Percentiles rank a stretch among this genome's conserved stretches.
Conservation (phyloP, 163 green algal genomes). For the Prototheca cutis region DNA sequence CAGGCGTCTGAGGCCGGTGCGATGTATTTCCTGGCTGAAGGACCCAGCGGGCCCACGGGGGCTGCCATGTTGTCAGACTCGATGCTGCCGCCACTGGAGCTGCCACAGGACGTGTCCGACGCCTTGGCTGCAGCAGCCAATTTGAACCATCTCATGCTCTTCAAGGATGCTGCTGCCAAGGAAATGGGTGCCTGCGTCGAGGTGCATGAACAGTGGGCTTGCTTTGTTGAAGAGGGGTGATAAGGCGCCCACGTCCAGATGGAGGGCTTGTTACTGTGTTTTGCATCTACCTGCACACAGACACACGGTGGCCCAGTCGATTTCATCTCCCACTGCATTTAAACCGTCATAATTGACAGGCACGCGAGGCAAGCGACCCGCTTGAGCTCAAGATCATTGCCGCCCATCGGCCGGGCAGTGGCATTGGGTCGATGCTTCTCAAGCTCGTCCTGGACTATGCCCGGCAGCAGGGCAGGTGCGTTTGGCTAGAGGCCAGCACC, state of each 20-base stretch:
- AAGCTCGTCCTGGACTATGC: conserved; percentile 4
- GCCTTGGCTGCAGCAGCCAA: too few relatives aligned
- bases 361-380: too few relatives aligned
- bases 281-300: neutral
- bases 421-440: neutral
- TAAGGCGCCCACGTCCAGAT: neutral
- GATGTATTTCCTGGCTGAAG: neutral
- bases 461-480: neutral
- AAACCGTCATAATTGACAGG: too few relatives aligned
- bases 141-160: too few relatives aligned
- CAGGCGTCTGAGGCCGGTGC: neutral
- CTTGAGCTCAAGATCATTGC: conserved; percentile 13
- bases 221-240: neutral
- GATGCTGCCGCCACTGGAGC: neutral
- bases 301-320: neutral
- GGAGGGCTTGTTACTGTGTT: neutral
- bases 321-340: neutral
- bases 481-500: conserved; percentile 14
- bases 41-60: neutral
- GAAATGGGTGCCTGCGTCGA: neutral
- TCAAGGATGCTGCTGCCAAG: neutral
- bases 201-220: neutral
- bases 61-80: neutral
- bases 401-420: neutral
- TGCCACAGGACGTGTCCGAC: neutral